Evolutionary conservation across 2,329 filamentous ascomycete species (phyloP).

Genomic region (Exophiala spinifera): DNA sequence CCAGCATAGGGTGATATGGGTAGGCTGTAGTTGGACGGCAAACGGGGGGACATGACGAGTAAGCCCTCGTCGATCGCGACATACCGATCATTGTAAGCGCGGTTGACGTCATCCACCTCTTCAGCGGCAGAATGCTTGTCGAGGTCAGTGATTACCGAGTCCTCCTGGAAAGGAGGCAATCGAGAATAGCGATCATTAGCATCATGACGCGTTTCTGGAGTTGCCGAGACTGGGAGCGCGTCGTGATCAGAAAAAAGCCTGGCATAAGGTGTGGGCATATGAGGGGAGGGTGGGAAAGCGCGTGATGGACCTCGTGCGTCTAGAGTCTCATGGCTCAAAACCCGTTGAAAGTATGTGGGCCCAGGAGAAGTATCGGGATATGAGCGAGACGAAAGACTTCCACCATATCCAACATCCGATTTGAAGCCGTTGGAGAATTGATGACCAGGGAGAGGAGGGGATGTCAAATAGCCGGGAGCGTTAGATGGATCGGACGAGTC

Average conservation of each 20-base stretch:
- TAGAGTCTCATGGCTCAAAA: conserved; percentile 11
- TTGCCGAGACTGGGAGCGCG: conserved; percentile 2
- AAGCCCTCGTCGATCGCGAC: conserved; percentile 18
- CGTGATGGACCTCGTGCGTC: background rate
- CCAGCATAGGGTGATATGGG: conserved; percentile 20
- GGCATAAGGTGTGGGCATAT: conserved; percentile 8
- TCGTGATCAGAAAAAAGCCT: conserved; percentile 1
- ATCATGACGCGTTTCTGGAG: background rate
- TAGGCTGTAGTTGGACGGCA: conserved; percentile 16
- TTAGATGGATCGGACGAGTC: conserved; percentile 1
- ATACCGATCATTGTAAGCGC: conserved; percentile 16
- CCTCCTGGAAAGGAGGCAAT: conserved; percentile 1
- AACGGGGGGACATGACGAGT: conserved; percentile 3
- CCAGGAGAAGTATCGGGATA: conserved; percentile 14
- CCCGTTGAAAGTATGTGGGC: conserved; percentile 14
- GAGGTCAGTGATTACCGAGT: background rate
- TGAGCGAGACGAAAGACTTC: conserved; percentile 10
- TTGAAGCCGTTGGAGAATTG: background rate
- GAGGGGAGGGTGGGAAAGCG: conserved; percentile 10
- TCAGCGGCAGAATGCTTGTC: conserved; percentile 27
- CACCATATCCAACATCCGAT: conserved; percentile 1
- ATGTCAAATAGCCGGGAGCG: conserved; percentile 1
- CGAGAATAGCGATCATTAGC: conserved; percentile 3
- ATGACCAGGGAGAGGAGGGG: conserved; percentile 7
- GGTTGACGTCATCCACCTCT: conserved; percentile 26